These are phyloP conservation scores for Talaromyces liani DNA, from an alignment of 495 filamentous ascomycete genomes.

Conservation along the genomic window DNA sequence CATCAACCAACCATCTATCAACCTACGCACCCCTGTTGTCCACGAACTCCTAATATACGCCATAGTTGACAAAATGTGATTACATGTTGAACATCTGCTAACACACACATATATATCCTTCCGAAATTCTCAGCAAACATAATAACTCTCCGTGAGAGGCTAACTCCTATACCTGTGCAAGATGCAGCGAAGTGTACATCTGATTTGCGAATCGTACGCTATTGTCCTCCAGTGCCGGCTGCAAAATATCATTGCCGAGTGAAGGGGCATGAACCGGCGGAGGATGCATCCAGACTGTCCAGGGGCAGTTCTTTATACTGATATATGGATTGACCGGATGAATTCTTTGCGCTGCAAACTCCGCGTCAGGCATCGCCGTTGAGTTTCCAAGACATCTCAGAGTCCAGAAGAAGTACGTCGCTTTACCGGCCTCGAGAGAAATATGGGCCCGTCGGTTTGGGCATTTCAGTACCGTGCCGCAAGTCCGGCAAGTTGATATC, in stretches of 20 bases:
- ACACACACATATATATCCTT: constrained; percentile 5
- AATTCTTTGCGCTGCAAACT: constrained; percentile 32
- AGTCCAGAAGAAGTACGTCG: constrained; percentile 35
- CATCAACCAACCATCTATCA: neutral
- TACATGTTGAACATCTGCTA: neutral
- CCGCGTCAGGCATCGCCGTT: constrained; percentile 21
- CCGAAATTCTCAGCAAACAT: neutral
- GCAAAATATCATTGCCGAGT: constrained; percentile 30
- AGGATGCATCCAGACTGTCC: constrained; percentile 37
- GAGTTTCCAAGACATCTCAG: constrained; percentile 31
- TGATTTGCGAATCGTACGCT: constrained; percentile 6
- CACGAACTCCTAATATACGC: neutral
- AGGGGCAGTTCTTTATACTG: constrained; percentile 35
- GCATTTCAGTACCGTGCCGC: constrained; percentile 30
- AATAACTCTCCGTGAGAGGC: neutral
- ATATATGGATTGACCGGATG: constrained; percentile 33
- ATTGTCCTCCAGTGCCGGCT: constrained; percentile 26
- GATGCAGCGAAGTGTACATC: constrained; percentile 7
- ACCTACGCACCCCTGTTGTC: neutral
- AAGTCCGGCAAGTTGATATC: constrained; percentile 34
- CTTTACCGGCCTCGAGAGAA: constrained; percentile 17
- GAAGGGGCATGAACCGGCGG: constrained; percentile 26
- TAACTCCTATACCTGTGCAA: neutral
- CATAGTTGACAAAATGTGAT: neutral
- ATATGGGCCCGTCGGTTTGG: constrained; percentile 29